Evolutionary conservation across 257 asterid genomes (phyloP).

Genomic region (Euphrasia confusa): DNA sequence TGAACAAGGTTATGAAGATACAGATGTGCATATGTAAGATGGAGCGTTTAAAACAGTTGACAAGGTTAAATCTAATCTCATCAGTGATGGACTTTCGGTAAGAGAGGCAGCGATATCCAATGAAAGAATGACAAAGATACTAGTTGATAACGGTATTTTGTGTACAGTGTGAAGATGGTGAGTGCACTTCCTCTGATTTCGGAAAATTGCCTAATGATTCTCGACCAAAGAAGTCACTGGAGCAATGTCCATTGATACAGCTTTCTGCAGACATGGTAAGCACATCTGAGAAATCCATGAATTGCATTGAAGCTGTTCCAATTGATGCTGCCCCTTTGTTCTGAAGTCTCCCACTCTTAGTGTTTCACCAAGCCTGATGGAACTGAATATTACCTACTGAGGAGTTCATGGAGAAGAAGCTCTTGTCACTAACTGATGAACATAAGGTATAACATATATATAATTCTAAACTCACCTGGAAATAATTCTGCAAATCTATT

Average conservation of each 20-base stretch:
- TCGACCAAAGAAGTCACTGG: conserved; percentile 22
- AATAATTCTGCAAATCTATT: conserved; percentile 25
- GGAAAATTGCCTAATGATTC: neutral
- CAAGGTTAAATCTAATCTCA: conserved; percentile 28
- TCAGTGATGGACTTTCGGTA: conserved; percentile 16
- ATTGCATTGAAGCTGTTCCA: conserved; percentile 35
- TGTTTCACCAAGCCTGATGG: conserved; percentile 95
- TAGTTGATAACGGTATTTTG: conserved; percentile 25
- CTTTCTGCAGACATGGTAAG: conserved; percentile 29
- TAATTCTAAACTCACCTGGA: conserved; percentile 2
- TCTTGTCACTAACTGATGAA: conserved; percentile 60
- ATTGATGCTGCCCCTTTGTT: conserved; percentile 40
- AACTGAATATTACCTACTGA: conserved; percentile 79
- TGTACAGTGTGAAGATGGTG: conserved; percentile 25
- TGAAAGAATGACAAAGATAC: conserved; percentile 18
- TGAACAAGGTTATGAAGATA: conserved; percentile 37
- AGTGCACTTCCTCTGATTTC: neutral
- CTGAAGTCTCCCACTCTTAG: conserved; percentile 78
- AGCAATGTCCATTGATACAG: conserved; percentile 28
- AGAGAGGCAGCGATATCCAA: conserved; percentile 16
- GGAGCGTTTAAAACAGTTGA: conserved; percentile 44
- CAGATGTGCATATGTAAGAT: conserved; percentile 74
- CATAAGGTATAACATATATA: conserved; percentile 55
- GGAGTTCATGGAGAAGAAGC: conserved; percentile 85
- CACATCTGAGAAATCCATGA: conserved; percentile 37